A percentile compares a stretch with the other conserved stretches of the same genome.
phyloP scores from a whole-genome alignment of 345 rosid genomes.

The Moricandia arvensis region DNA sequence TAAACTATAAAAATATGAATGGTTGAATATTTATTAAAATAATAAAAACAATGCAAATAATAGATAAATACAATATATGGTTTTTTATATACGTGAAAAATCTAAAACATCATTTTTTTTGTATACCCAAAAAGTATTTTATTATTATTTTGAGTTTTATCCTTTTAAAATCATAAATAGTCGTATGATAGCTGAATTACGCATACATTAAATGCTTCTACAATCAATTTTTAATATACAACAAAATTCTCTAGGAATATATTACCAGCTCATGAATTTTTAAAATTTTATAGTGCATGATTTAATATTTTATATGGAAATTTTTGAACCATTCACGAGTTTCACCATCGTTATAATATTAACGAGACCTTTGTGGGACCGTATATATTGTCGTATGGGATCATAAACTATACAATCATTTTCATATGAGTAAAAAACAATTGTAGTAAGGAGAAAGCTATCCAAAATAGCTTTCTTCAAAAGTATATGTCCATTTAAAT shows the following conservation, averaged over 20 bases:
- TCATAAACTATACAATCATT: background rate
- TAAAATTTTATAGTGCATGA: background rate
- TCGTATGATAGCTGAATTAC: background rate
- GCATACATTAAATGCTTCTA: background rate
- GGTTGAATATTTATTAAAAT: no score
- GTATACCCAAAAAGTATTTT: no score
- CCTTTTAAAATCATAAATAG: background rate
- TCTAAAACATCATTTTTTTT: background rate
- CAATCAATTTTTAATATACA: no score
- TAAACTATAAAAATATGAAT: no score
- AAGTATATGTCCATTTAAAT: background rate
- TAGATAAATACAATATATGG: no score
- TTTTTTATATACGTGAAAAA: no score
- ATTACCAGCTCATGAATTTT: no score
- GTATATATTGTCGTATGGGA: background rate
- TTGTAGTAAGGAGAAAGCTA: background rate
- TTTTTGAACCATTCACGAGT: conserved; percentile 22
- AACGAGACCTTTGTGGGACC: conserved; percentile 1
- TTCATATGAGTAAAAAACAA: background rate
- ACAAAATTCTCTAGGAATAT: no score
- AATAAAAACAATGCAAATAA: no score
- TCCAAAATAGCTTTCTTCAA: background rate
- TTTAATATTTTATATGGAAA: background rate
- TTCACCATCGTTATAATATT: background rate
- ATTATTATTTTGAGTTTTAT: background rate